Percentiles rank a stretch among this genome's conserved stretches.
These are phyloP conservation scores for Arbutus unedo DNA, from an alignment of 148 eudicot genomes.

Conservation along the genomic window DNA sequence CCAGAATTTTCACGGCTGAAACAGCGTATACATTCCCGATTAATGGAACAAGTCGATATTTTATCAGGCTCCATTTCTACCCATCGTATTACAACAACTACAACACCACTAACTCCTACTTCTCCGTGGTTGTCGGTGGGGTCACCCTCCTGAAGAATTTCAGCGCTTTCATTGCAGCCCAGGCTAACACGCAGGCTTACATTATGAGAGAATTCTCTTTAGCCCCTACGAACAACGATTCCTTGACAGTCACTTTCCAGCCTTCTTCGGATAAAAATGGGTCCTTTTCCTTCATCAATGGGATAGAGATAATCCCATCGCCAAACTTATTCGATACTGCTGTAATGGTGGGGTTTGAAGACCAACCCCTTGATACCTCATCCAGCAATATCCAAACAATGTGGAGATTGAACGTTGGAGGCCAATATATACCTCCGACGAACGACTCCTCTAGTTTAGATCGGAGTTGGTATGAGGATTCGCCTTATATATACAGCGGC, in stretches of 20 bases:
- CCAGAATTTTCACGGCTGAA: slow-evolving; percentile 50
- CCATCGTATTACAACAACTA: slow-evolving; percentile 51
- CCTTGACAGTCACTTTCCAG: slow-evolving; percentile 43
- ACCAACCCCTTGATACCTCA: slow-evolving; percentile 30
- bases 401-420: slow-evolving; percentile 76
- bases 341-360: slow-evolving; percentile 40
- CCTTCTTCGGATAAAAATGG: slow-evolving; percentile 46
- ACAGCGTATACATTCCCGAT: slow-evolving; percentile 45
- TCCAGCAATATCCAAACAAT: slow-evolving; percentile 42
- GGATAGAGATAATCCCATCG: slow-evolving; percentile 55
- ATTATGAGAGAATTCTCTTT: slow-evolving; percentile 58
- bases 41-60: slow-evolving; percentile 32
- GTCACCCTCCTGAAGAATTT: slow-evolving; percentile 64
- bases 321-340: slow-evolving; percentile 48
- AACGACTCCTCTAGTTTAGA: slow-evolving; percentile 64
- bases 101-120: slow-evolving; percentile 44
- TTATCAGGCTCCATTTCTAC: slow-evolving; percentile 65
- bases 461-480: slow-evolving; percentile 87
- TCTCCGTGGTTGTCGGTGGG: slow-evolving; percentile 48
- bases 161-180: slow-evolving; percentile 54
- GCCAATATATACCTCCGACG: slow-evolving; percentile 54
- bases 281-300: slow-evolving; percentile 69
- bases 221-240: slow-evolving; percentile 31
- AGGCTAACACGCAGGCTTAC: slow-evolving; percentile 68
- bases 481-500: slow-evolving; percentile 58